Base-by-base conservation (phyloP, 202 grass and related monocot genomes). In the Digitaria exilis region DNA sequence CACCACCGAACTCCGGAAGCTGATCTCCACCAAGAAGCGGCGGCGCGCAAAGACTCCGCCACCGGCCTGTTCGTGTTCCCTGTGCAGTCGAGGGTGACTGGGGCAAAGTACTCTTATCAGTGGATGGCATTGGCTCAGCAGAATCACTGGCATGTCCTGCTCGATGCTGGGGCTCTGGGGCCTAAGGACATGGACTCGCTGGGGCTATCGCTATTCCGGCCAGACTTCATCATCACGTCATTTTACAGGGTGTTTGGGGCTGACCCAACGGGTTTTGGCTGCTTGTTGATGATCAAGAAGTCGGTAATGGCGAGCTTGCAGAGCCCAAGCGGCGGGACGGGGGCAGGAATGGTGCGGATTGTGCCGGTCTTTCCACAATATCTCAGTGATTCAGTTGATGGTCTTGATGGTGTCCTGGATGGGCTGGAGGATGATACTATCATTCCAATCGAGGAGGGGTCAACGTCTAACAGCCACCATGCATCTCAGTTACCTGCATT, bases 111-210 rank as follows among this genome's bases (percentile, higher is more conserved):
- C 76, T 99, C 96, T 0, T 99, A 99, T 69, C 96, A 99, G 72
- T 99, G 93, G 93, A 99, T 99, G 96, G 96, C 96, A 87, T 78
- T 99, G 89, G 96, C 96, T 28, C 96, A 99, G 75, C 96, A 99
- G 93, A 99, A 96, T 58, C 91, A 94, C 79, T 99, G 96, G 96
- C 96, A 99, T 76, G 96, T 99, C 21, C 86, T 99, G 80, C 88
- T 99, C 15, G 96, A 99, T 77, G 96, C 96, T 41, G 96, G 96
- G 37, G 94, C 96, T 62, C 86, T 99, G 84, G 96, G 96, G 25
- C 96, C 96, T 1, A 99, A 99, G 84, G 96, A 99, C 63, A 99
- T 99, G 96, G 96, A 99, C 84, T 99, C 96, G 2, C 80, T 99
- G 52, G 96, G 96, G 7, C 71, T 99, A 30, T 99, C 96, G 0